Base-by-base conservation (phyloP, 179 eudicot genomes). In the Drosera spatulata region DNA sequence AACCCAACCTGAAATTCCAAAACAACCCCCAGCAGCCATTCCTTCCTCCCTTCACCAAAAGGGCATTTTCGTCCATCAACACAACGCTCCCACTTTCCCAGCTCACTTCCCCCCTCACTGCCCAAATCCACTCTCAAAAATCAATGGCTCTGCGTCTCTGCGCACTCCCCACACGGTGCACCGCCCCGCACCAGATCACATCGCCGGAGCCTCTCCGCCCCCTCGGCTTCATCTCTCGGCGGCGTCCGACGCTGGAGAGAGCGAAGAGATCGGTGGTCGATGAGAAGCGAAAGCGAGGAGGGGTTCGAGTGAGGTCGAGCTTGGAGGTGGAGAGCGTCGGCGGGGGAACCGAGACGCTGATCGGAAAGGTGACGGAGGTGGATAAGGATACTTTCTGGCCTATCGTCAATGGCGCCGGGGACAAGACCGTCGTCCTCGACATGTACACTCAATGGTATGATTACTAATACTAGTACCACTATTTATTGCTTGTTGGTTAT, bases 341-440 rank as follows among this genome's bases (percentile, higher is more conserved):
- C 33, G 33, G 33, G 33, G 33, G 33, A 22, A 22, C 33, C 33
- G 75, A 70, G 41, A 75, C 73, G 14, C 72, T 71, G 8, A 75
- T 81, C 39, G 98, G 98, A 41, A 73, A 77, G 63, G 96, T 91
- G 9, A 88, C 98, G 10, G 87, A 83, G 72, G 98, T 88, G n/a
- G 45, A 65, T 59, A 79, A 85, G 75, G 96, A 88, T 49, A 84
- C 91, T 33, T 91, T 91, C 62, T 91, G 98, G 98, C 98, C 96
- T 1, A 78, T 88, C 69, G 98, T 84, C 57, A 69, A 85, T 10
- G 78, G 86, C 58, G 87, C 95, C 56, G 87, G 77, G 6, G 84
- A 80, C n/a, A 89, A 87, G 76, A 51, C 77, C 45, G 85, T 87
- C 60, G 85, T 89, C 53, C 77, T 82, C 37, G 82, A 78, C 48